These are phyloP conservation scores for Solanum chilense DNA, from an alignment of 257 asterid genomes.

Conservation along the genomic window DNA sequence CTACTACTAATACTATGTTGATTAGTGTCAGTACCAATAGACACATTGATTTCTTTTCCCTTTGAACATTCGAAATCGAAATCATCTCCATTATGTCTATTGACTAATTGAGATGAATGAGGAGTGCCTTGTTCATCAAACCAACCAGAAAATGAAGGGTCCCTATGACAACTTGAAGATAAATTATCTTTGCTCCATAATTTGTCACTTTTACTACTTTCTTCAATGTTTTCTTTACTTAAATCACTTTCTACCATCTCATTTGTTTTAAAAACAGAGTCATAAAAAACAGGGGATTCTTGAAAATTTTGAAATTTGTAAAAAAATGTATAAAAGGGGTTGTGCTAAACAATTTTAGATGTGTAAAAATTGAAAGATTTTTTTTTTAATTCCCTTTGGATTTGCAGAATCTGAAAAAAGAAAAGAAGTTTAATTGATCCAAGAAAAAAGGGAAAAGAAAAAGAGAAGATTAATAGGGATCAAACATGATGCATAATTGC, in stretches of 20 bases:
- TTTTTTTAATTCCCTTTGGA: neutral
- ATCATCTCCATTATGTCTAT: conserved; percentile 22
- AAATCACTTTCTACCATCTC: conserved; percentile 45
- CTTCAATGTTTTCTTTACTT: conserved; percentile 22
- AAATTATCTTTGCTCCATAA: neutral
- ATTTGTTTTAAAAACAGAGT: neutral
- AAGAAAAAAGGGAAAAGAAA: neutral
- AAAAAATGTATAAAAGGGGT: neutral
- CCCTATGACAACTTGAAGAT: conserved; percentile 23
- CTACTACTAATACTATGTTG: conserved; percentile 2
- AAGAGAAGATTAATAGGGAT: neutral
- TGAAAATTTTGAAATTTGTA: neutral
- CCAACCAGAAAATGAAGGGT: conserved; percentile 72
- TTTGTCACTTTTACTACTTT: conserved; percentile 9
- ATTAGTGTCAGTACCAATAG: conserved; percentile 19
- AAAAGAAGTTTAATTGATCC: neutral
- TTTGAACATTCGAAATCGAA: conserved; percentile 39
- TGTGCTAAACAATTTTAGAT: neutral
- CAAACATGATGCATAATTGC: neutral
- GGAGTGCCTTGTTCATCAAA: conserved; percentile 43
- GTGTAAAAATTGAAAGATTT: neutral
- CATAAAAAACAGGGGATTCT: neutral
- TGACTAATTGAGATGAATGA: conserved; percentile 18
- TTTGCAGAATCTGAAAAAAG: neutral
- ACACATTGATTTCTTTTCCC: conserved; percentile 7